Evolutionary conservation across 495 filamentous ascomycete genomes (phyloP), one percentile per base, ranked within the genome.

Genomic region (Talaromyces adpressus): DNA sequence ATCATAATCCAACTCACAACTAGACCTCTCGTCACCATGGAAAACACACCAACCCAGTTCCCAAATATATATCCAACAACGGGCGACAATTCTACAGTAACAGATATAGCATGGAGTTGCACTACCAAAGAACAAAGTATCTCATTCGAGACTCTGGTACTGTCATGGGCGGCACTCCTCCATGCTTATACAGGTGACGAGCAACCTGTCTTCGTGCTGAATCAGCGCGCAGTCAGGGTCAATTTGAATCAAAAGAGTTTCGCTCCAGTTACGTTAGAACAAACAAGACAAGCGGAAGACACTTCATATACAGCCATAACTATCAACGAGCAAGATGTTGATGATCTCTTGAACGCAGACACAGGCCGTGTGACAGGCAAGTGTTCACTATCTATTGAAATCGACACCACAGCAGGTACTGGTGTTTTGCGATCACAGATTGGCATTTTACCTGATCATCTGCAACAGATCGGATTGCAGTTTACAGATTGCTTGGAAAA

Each of bases 21-120:
- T 20, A 98, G 73, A 69, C 97, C 92, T 66, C 91, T 86, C 82
- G 34, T 87, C 82, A 29, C 6, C 30, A 56, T 60, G 52, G 73
- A 72, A 66, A 63, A 72, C 58, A 65, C 63, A 56, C 63, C 68
- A 20, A 72, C 71, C 2, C 63, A 53, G 52, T 71, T 75, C 18
- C 70, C 69, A 6, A 39, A 64, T 47, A 32, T 64, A 29, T 64
- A 45, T 52, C 41, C 53, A 22, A 47, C 60, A 54, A 29, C 65
- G 34, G 59, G 57, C 7, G 47, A 62, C 58, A 64, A 70, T 16
- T 63, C 62, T 54, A 52, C 54, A 6, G n/a, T 16, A 29, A 57
- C 25, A 36, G 57, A 68, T 41, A 54, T 65, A 23, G 59, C 64
- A 34, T 74, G 71, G 67, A 63, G 63, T 29, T 63, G 70, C 58